These are phyloP conservation scores for Phytophthora hibernalis DNA, from an alignment of 352 stramenopile genomes.

Conservation along the genomic window DNA sequence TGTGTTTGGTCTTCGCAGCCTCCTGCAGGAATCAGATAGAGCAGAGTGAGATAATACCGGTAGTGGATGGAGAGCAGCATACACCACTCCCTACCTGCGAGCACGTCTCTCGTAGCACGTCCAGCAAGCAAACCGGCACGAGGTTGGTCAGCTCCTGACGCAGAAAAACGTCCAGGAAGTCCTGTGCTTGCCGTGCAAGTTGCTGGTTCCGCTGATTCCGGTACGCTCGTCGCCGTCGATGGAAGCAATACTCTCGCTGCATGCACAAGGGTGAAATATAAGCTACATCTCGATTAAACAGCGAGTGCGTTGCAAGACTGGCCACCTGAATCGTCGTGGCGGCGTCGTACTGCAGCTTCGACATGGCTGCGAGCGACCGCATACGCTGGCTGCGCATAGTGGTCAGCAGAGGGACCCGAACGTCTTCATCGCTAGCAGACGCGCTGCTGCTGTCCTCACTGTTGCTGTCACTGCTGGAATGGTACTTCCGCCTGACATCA, in stretches of 20 bases:
- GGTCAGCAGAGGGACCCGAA: not conserved
- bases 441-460: conserved; percentile 20
- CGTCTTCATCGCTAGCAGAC: conserved; percentile 19
- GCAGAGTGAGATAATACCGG: conserved; percentile 4
- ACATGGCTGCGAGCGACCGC: conserved; percentile 53
- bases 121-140: conserved; percentile 49
- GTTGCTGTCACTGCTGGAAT: conserved; percentile 9
- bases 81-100: conserved; percentile 30
- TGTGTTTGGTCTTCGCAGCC: conserved; percentile 19
- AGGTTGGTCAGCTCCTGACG: conserved; percentile 35
- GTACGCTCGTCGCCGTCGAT: conserved; percentile 36
- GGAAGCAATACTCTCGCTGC: conserved; percentile 56
- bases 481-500: conserved; percentile 4
- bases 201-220: conserved; percentile 24
- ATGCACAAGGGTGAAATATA: not conserved
- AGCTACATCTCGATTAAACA: not conserved
- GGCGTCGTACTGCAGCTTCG: conserved; percentile 49
- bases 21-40: conserved; percentile 26
- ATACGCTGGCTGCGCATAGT: conserved; percentile 51
- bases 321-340: conserved; percentile 54
- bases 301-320: not conserved
- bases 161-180: conserved; percentile 48
- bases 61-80: conserved; percentile 1
- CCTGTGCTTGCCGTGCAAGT: conserved; percentile 24
- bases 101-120: conserved; percentile 43